A percentile compares a stretch with the other conserved stretches of the same genome.
phyloP scores from a whole-genome alignment of 352 stramenopile species.

The Aphanomyces stellatus region DNA sequence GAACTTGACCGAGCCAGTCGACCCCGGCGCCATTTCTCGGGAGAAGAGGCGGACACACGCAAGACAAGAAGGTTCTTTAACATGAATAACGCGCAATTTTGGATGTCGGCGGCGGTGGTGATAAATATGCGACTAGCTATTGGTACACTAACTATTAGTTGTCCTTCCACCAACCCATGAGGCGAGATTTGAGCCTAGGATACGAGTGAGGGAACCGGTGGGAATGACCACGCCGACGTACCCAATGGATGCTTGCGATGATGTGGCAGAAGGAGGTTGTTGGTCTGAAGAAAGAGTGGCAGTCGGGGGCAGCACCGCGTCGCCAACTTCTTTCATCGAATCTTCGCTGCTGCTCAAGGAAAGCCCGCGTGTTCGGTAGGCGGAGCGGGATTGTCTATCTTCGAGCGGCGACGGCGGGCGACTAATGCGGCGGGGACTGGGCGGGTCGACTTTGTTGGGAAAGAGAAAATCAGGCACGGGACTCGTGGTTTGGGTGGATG shows the following conservation, averaged over 20 bases:
- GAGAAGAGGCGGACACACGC: background rate
- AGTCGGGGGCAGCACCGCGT: background rate
- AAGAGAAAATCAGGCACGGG: background rate
- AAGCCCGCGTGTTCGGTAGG: background rate
- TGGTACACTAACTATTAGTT: background rate
- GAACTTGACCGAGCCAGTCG: background rate
- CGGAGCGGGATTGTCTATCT: background rate
- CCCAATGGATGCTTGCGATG: constrained; percentile 1
- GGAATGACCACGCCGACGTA: background rate
- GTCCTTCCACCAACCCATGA: constrained; percentile 13
- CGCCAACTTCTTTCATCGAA: background rate
- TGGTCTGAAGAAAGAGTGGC: background rate
- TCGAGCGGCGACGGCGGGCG: background rate
- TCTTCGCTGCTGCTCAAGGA: constrained; percentile 4
- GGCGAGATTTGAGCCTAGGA: background rate
- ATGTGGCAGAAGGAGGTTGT: background rate
- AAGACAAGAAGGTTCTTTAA: background rate
- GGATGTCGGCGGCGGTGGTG: background rate
- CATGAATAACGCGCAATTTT: background rate
- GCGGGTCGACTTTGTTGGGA: background rate
- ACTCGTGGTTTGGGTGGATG: too few species aligned
- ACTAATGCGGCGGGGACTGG: background rate
- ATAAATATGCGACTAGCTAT: background rate
- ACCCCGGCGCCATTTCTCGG: background rate
- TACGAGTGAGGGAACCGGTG: background rate